These are phyloP conservation scores for Coemansia sp. DNA, from an alignment of 192 early-diverging fungal genomes.

Conservation along the genomic window DNA sequence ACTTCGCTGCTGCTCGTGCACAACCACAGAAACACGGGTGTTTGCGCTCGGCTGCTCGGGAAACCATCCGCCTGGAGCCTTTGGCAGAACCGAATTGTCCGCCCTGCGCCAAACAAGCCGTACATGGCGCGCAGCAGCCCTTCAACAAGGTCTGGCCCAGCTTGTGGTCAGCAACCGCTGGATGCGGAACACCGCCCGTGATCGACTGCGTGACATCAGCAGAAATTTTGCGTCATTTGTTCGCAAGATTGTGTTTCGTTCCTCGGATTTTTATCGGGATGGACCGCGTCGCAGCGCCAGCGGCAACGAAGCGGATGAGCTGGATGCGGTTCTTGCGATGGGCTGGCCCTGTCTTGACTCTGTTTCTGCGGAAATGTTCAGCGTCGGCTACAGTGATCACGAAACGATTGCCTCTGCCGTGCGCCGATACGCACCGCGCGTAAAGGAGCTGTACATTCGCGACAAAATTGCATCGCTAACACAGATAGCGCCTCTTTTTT, in stretches of 20 bases:
- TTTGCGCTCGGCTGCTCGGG: constrained; percentile 30
- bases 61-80: constrained; percentile 37
- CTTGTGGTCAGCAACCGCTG: constrained; percentile 48
- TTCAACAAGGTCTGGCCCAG: constrained; percentile 29
- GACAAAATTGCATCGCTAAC: constrained; percentile 32
- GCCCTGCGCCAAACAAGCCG: constrained; percentile 40
- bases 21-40: constrained; percentile 6
- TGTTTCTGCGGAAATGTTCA: constrained; percentile 45
- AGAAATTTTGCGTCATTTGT: constrained; percentile 10
- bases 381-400: constrained; percentile 21
- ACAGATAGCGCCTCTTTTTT: constrained; percentile 11
- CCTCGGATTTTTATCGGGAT: constrained; percentile 23
- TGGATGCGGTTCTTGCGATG: constrained; percentile 38
- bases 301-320: constrained; percentile 13
- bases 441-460: constrained; percentile 35
- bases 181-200: constrained; percentile 24
- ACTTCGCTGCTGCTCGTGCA: constrained; percentile 29
- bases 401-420: constrained; percentile 26
- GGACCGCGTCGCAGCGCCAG: constrained; percentile 17
- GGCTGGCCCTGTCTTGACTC: constrained; percentile 35
- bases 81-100: constrained; percentile 23
- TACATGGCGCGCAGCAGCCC: constrained; percentile 36
- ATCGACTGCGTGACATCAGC: constrained; percentile 22
- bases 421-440: constrained; percentile 20
- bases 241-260: constrained; percentile 46